These are phyloP conservation scores for Infundibulicybe gibba DNA, from an alignment of 768 basidiomycete genomes.

Conservation along the genomic window DNA sequence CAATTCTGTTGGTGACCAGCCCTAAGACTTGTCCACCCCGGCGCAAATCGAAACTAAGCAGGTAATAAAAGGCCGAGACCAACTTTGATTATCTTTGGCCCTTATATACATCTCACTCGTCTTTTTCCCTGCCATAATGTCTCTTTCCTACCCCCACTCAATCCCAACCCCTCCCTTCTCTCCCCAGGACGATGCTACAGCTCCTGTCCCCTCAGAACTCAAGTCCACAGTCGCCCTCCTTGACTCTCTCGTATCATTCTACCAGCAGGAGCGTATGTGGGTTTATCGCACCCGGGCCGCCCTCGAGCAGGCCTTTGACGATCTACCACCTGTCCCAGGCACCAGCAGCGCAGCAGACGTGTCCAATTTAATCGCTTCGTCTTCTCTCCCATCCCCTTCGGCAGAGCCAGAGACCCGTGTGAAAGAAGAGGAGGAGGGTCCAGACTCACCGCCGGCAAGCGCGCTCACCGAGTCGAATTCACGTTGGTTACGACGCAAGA, in stretches of 20 bases:
- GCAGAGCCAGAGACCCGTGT: background rate
- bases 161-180: conserved; percentile 32
- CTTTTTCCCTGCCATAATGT: conserved; percentile 15
- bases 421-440: too few relatives aligned
- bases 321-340: conserved; percentile 9
- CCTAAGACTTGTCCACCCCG: too few relatives aligned
- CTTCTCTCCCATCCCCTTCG: background rate
- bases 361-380: background rate
- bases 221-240: conserved; percentile 54
- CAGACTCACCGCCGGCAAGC: conserved; percentile 11
- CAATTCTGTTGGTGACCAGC: background rate
- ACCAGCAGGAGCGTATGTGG: conserved; percentile 72
- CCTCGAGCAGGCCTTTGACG: conserved; percentile 42
- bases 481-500: conserved; percentile 59
- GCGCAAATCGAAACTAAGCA: too few relatives aligned
- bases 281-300: conserved; percentile 61
- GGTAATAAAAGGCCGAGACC: background rate
- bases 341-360: conserved; percentile 1
- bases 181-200: conserved; percentile 21
- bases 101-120: conserved; percentile 5
- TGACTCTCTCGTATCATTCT: conserved; percentile 62
- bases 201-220: conserved; percentile 25
- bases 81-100: conserved; percentile 4
- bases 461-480: conserved; percentile 19
- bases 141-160: conserved; percentile 18